A percentile compares a stretch with the other conserved stretches of the same genome.
phyloP scores from a whole-genome alignment of 345 rosid genomes.

The Rhizophora mangle region DNA sequence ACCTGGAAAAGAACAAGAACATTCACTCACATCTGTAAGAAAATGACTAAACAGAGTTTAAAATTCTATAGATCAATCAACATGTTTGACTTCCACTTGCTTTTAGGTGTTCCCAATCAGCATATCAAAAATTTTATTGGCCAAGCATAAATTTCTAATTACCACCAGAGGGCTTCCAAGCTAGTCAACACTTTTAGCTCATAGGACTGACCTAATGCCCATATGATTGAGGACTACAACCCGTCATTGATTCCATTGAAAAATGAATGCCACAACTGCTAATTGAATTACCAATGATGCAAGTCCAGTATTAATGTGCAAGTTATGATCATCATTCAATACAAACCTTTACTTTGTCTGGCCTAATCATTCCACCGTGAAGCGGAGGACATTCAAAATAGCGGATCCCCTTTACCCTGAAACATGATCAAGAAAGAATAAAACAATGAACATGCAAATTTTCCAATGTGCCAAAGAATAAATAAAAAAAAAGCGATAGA shows the following conservation, averaged over 20 bases:
- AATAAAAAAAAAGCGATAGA: background rate
- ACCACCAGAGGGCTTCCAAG: too few species aligned
- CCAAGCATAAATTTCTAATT: too few species aligned
- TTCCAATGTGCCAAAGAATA: slow-evolving; percentile 5
- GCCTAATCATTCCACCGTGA: slow-evolving; percentile 79
- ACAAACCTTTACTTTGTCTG: slow-evolving; percentile 89
- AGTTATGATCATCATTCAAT: slow-evolving; percentile 4
- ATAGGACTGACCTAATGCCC: too few species aligned
- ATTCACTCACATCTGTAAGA: background rate
- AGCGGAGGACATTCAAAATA: slow-evolving; percentile 70
- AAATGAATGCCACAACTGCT: background rate
- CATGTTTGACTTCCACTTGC: too few species aligned
- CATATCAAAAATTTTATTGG: too few species aligned
- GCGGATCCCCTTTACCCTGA: slow-evolving; percentile 80
- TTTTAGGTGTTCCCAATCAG: too few species aligned
- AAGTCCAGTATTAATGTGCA: background rate
- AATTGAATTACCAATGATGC: background rate
- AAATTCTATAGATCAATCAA: background rate
- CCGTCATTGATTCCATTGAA: too few species aligned
- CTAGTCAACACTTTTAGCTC: too few species aligned
- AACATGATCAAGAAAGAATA: slow-evolving; percentile 4
- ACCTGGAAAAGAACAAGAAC: slow-evolving; percentile 42
- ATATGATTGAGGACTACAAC: too few species aligned
- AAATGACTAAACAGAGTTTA: background rate
- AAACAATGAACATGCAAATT: slow-evolving; percentile 1